These are phyloP conservation scores for Rhododendron molle DNA, from an alignment of 148 eudicot genomes.

Conservation along the genomic window DNA sequence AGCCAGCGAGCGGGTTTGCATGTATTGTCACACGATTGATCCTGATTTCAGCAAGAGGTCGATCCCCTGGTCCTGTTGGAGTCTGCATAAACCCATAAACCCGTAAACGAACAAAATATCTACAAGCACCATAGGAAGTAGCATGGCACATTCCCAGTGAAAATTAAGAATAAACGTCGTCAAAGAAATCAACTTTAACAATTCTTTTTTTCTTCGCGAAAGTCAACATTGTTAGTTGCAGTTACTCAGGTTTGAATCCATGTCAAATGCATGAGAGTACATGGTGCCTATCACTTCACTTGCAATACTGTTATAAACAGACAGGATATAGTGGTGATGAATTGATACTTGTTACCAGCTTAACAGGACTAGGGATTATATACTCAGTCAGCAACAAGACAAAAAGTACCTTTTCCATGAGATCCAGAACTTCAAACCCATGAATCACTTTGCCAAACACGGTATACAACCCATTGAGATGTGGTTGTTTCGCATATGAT, in stretches of 20 bases:
- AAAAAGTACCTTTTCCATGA: conserved; percentile 81
- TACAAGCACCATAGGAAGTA: not conserved
- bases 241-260: not conserved
- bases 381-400: not conserved
- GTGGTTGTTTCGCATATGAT: conserved; percentile 90
- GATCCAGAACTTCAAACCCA: conserved; percentile 96
- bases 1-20: conserved; percentile 61
- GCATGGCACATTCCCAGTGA: not conserved
- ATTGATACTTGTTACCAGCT: not conserved
- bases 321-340: not conserved
- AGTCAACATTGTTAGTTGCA: not conserved
- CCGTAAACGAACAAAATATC: not conserved
- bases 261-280: not conserved
- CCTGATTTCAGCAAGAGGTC: conserved; percentile 95
- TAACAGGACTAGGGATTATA: not conserved
- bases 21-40: conserved; percentile 84
- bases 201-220: not conserved
- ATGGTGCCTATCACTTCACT: too few species aligned
- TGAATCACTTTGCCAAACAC: conserved; percentile 95
- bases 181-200: not conserved
- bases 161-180: not conserved
- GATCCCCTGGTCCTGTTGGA: conserved; percentile 73
- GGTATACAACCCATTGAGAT: conserved; percentile 88
- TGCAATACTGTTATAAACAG: not conserved
- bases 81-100: conserved; percentile 51